These are phyloP conservation scores for Sarcocystis neurona DNA, from an alignment of 169 alveolate genomes.

Conservation along the genomic window DNA sequence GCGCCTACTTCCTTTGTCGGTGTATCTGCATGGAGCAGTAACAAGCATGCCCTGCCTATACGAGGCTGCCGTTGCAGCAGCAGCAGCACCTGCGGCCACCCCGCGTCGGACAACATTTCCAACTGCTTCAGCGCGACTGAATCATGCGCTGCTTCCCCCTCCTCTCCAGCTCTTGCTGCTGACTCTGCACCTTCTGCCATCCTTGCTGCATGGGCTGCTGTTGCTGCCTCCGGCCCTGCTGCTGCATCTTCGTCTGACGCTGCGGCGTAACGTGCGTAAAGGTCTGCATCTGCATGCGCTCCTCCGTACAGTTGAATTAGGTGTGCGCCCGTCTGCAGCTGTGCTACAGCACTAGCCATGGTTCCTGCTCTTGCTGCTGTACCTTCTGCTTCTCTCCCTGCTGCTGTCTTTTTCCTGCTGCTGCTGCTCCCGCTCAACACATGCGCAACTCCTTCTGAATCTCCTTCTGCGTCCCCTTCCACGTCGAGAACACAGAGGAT, in stretches of 20 bases:
- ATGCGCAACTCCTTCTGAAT: slow-evolving; percentile 19
- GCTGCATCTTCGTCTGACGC: slow-evolving; percentile 4
- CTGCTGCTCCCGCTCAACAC: slow-evolving; percentile 28
- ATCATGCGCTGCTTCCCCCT: too few species aligned
- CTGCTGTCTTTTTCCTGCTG: neutral
- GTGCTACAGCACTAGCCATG: neutral
- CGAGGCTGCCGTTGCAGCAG: slow-evolving; percentile 22
- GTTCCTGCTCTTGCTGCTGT: neutral
- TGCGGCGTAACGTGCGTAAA: too few species aligned
- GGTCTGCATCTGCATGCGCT: too few species aligned
- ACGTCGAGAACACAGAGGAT: neutral
- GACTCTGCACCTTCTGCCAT: too few species aligned
- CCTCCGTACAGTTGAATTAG: too few species aligned
- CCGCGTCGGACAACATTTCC: neutral
- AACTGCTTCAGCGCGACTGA: too few species aligned
- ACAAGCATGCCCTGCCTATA: too few species aligned
- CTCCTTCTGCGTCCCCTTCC: neutral
- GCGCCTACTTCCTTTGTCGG: too few species aligned
- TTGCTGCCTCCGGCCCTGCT: slow-evolving; percentile 27
- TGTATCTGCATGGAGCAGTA: too few species aligned
- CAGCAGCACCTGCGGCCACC: neutral
- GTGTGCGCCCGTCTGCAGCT: too few species aligned
- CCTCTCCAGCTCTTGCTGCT: too few species aligned
- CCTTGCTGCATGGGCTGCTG: too few species aligned
- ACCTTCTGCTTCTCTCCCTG: slow-evolving; percentile 1